Evolutionary conservation across 169 alveolate genomes (phyloP), one percentile per base, ranked within the genome.

Genomic region (Plasmodium yoelii): DNA sequence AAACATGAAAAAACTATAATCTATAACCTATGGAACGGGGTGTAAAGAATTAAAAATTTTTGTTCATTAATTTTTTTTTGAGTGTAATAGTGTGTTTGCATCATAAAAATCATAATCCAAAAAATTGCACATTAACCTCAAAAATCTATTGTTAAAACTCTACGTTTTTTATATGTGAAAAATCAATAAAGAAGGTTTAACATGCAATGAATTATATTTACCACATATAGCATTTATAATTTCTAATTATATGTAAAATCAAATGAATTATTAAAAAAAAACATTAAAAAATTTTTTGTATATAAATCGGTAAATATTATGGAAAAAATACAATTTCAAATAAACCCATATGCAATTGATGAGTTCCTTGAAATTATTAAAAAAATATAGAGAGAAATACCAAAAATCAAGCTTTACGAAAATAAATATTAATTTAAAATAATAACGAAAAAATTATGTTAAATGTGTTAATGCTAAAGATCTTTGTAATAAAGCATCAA

Each of bases 371-470:
- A 77, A 77, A 64, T 39, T 44, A 39, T 34, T 77, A 77, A 77
- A 77, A 77, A 24, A 68, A 19, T 13, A 44, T 77, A 56, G 46
- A 53, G 44, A 60, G 51, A 24, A 77, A 44, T 19, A 61, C n/a
- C 42, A 64, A 75, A 77, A 57, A 74, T 59, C 49, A 74, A 75
- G 64, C 60, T 75, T 75, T 28, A 63, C 46, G 72, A 65, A 77
- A 77, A 34, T 15, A 75, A 44, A 44, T 77, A 59, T 64, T 64
- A 51, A 49, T 77, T 77, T 5, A 77, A 77, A 77, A 64, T 34
- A 57, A 44, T 64, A 60, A 55, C 15, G 28, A 46, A 61, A 61
- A 75, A 75, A 34, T 61, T 61, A 39, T 13, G 34, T 68, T 47
- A 57, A 49, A 68, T 77, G 39, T 57, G 75, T 49, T 34, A 53